These are phyloP conservation scores for Clonostachys chloroleuca DNA, from an alignment of 2,329 filamentous ascomycete species.

Conservation along the genomic window DNA sequence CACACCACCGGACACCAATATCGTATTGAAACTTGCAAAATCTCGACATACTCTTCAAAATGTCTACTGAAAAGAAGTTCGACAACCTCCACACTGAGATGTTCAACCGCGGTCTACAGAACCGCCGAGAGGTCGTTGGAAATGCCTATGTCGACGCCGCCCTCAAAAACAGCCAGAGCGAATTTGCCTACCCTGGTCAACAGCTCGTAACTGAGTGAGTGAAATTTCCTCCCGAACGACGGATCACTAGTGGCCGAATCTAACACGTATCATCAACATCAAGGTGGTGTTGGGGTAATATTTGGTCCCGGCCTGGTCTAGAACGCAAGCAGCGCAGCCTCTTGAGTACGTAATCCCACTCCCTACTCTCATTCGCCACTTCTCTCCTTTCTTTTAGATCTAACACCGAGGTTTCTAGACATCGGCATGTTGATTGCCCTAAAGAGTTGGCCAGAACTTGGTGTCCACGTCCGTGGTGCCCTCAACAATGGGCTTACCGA, in stretches of 20 bases:
- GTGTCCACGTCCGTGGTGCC: slow-evolving; percentile 55
- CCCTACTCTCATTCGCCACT: too few relatives aligned
- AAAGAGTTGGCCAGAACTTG: slow-evolving; percentile 54
- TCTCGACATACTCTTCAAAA: too few relatives aligned
- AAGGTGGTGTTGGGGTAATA: slow-evolving; percentile 49
- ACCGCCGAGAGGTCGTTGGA: slow-evolving; percentile 54
- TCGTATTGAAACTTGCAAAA: too few relatives aligned
- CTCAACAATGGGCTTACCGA: slow-evolving; percentile 57
- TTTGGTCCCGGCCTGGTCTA: slow-evolving; percentile 61
- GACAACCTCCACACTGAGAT: slow-evolving; percentile 23
- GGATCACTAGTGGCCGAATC: too few relatives aligned
- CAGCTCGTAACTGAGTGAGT: slow-evolving; percentile 54
- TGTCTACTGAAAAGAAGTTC: too few relatives aligned
- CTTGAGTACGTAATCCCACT: too few relatives aligned
- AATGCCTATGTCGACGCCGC: slow-evolving; percentile 53
- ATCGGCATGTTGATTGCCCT: slow-evolving; percentile 60
- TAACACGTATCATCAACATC: too few relatives aligned
- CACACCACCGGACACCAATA: too few relatives aligned
- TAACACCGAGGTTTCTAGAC: too few relatives aligned
- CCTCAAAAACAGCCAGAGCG: slow-evolving; percentile 40
- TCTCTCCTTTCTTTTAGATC: too few relatives aligned
- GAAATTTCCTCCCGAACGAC: too few relatives aligned
- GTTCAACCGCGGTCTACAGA: slow-evolving; percentile 54
- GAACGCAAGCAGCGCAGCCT: slow-evolving; percentile 53
- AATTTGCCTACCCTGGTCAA: slow-evolving; percentile 55